Percentiles rank a stretch among this genome's conserved stretches.
These are phyloP conservation scores for Schwanniomyces yamadae DNA, from an alignment of 805 yeast species.

Conservation along the genomic window DNA sequence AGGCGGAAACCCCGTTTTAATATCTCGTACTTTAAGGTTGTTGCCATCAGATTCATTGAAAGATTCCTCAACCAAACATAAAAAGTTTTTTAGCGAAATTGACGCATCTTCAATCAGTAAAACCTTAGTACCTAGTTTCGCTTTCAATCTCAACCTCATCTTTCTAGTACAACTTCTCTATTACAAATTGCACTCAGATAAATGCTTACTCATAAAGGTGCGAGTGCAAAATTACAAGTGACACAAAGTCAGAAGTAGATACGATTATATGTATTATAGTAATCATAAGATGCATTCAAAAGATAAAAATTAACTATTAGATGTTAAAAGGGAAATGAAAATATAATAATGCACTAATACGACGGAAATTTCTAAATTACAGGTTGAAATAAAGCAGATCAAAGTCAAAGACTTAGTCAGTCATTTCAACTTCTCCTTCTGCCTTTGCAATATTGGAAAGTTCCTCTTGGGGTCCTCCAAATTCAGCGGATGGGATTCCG, in stretches of 20 bases:
- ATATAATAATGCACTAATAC: no score
- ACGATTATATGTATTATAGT: no score
- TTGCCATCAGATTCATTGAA: neutral
- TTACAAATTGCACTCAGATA: no score
- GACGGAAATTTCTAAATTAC: no score
- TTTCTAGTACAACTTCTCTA: no score
- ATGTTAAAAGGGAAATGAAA: no score
- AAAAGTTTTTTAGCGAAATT: conserved; percentile 9
- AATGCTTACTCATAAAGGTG: no score
- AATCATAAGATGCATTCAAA: no score
- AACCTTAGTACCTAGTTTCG: conserved; percentile 10
- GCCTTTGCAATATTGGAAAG: conserved; percentile 6
- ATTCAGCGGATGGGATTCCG: conserved; percentile 26
- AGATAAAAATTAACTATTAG: no score
- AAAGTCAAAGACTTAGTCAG: conserved; percentile 12
- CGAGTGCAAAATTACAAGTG: no score
- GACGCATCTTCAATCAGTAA: conserved; percentile 5
- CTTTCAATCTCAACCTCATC: conserved; percentile 16
- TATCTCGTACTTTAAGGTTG: conserved; percentile 9
- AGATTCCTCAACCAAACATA: conserved; percentile 1
- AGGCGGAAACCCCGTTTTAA: conserved; percentile 66
- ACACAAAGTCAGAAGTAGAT: no score
- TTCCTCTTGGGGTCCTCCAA: conserved; percentile 11
- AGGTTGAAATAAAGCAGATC: no score
- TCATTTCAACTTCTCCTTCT: conserved; percentile 18